These are phyloP conservation scores for Alternaria ethzedia DNA, from an alignment of 2,329 filamentous ascomycete genomes.

Conservation along the genomic window DNA sequence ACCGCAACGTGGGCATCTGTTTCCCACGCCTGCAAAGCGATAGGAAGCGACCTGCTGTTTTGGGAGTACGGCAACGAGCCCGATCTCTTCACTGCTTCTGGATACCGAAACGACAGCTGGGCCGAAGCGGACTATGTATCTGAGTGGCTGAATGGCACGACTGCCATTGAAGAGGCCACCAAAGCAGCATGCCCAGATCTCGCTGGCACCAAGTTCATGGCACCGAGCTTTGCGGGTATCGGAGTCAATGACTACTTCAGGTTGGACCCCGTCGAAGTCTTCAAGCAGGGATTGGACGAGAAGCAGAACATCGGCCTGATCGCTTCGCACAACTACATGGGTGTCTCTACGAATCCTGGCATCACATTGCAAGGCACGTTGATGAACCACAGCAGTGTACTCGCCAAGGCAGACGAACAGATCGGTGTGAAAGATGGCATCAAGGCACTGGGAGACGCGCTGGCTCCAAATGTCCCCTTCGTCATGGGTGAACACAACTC, in stretches of 20 bases:
- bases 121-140: slow-evolving; percentile 55
- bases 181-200: slow-evolving; percentile 1
- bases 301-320: slow-evolving; percentile 58
- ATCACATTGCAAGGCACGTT: slow-evolving; percentile 68
- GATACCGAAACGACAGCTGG: slow-evolving; percentile 60
- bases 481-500: slow-evolving; percentile 68
- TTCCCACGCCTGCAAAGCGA: slow-evolving; percentile 62
- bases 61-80: slow-evolving; percentile 72
- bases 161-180: background rate
- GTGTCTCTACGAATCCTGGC: slow-evolving; percentile 62
- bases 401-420: slow-evolving; percentile 15
- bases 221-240: slow-evolving; percentile 7
- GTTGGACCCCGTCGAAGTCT: background rate
- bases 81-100: slow-evolving; percentile 61
- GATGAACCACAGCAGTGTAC: slow-evolving; percentile 66
- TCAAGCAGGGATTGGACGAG: background rate
- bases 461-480: slow-evolving; percentile 53
- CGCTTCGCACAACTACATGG: slow-evolving; percentile 69
- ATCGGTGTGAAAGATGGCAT: slow-evolving; percentile 55
- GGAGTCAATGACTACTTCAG: background rate
- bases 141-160: slow-evolving; percentile 7
- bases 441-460: slow-evolving; percentile 52
- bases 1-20: slow-evolving; percentile 61
- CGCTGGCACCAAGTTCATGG: slow-evolving; percentile 1
- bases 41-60: slow-evolving; percentile 59